Evolutionary conservation across 192 early-diverging fungal genomes (phyloP), one percentile per base, ranked within the genome.

Genomic region (Rhizophlyctis rosea): DNA sequence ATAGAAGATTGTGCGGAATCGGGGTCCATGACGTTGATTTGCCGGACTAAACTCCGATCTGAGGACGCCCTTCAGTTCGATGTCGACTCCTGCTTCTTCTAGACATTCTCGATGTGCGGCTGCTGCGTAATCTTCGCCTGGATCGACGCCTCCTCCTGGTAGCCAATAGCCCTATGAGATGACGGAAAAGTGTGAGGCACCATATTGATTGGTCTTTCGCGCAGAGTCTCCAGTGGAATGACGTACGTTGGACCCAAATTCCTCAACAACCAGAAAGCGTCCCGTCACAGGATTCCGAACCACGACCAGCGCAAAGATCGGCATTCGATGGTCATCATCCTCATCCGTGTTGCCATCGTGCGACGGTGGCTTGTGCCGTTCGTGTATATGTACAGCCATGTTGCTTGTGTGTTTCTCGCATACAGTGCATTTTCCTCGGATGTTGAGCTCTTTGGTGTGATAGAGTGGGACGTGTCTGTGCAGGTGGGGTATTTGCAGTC

Each of bases 111-210:
- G 0, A 29, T 52, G 25, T 16, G 69, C 69, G 13, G 71, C 68
- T 16, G 16, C 54, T 11, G 54, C 39, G 14, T 74, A 51, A 64
- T 70, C 68, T 47, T 70, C 68, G 5, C 69, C 69, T 18, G 53
- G 28, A 47, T 70, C 69, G 1, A 72, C 68, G 29, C 68, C 69
- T 4, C 68, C 68, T 16, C 68, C 68, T 16, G 68, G 68, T 5
- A 74, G 27, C 66, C 69, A 70, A 59, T 58, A 70, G 28, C 68
- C 68, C 60, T 70, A 30, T n/a, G n/a, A n/a, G n/a, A n/a, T n/a
- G n/a, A n/a, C n/a, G n/a, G n/a, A n/a, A n/a, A n/a, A n/a, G n/a
- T n/a, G n/a, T n/a, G 13, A 68, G 52, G 21, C 14, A 66, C 60
- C 16, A 66, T 66, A 62, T 28, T 47, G 18, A 34, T 67, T 18